These are phyloP conservation scores for Pseudohyphozyma bogoriensis DNA, from an alignment of 768 basidiomycete genomes.

Conservation along the genomic window DNA sequence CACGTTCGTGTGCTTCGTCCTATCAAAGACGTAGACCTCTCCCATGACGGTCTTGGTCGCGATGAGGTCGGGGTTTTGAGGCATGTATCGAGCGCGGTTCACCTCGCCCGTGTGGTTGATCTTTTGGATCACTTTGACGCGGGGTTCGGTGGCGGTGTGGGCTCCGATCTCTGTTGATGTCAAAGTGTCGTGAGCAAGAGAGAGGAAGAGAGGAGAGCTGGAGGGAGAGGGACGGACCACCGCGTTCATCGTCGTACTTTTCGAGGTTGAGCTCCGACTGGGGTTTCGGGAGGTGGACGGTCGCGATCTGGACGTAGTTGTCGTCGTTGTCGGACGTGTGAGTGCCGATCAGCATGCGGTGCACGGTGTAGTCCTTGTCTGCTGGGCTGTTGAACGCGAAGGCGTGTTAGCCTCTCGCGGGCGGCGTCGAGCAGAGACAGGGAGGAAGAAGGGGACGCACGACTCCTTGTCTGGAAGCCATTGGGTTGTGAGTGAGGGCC, in stretches of 20 bases:
- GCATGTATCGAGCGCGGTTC: conserved; percentile 97
- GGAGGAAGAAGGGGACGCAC: conserved; percentile 45
- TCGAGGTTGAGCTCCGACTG: conserved; percentile 66
- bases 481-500: conserved; percentile 95
- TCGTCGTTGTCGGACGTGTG: conserved; percentile 91
- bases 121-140: conserved; percentile 76
- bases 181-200: background rate
- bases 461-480: conserved; percentile 97
- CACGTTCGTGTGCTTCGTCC: conserved; percentile 91
- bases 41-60: conserved; percentile 88
- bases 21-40: conserved; percentile 87
- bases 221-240: conserved; percentile 41
- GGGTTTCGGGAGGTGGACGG: conserved; percentile 82
- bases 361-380: conserved; percentile 87
- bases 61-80: conserved; percentile 92
- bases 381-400: conserved; percentile 52
- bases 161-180: conserved; percentile 68
- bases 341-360: conserved; percentile 88
- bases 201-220: background rate
- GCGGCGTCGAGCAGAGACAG: too few species aligned
- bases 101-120: conserved; percentile 95
- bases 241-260: conserved; percentile 82
- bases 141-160: conserved; percentile 70
- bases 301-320: conserved; percentile 92
- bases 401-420: background rate